A percentile compares a stretch with the other conserved stretches of the same genome.
phyloP scores from a whole-genome alignment of 2,329 filamentous ascomycete species.

The Pseudocercospora vitis region DNA sequence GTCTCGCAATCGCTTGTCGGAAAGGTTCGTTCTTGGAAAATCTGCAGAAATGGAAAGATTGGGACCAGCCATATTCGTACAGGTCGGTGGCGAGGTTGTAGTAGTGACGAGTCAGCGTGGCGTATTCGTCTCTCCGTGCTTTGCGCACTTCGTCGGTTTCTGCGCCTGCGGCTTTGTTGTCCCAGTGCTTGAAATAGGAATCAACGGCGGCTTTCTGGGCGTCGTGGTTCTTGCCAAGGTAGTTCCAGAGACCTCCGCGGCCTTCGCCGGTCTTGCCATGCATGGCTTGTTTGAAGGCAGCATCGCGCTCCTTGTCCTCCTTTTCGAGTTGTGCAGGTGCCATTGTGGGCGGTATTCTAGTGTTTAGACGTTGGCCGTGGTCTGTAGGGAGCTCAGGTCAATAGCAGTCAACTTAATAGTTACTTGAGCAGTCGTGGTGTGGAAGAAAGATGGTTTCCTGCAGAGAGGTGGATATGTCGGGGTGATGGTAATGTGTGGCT shows the following conservation, averaged over 20 bases:
- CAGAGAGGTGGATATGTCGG: not conserved
- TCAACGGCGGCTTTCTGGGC: conserved; percentile 81
- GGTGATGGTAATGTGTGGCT: not conserved
- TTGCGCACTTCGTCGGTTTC: conserved; percentile 84
- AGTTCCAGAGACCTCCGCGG: conserved; percentile 78
- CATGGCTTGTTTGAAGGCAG: conserved; percentile 83
- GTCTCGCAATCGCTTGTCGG: conserved; percentile 85
- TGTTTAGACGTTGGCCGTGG: no score
- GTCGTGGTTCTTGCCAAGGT: conserved; percentile 77
- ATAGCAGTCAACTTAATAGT: no score
- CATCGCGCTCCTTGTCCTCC: conserved; percentile 44
- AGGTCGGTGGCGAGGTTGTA: conserved; percentile 39
- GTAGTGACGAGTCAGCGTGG: conserved; percentile 87
- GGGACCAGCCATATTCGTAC: conserved; percentile 87
- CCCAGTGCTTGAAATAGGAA: conserved; percentile 97
- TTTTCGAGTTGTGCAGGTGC: conserved; percentile 42
- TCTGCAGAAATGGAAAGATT: conserved; percentile 96
- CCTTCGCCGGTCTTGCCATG: conserved; percentile 71
- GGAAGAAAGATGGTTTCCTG: not conserved
- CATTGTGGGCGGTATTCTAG: conserved; percentile 23
- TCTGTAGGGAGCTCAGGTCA: no score
- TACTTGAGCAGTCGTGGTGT: not conserved
- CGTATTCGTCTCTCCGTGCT: conserved; percentile 79
- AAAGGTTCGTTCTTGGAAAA: conserved; percentile 86
- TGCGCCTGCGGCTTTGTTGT: conserved; percentile 73